Percentiles rank a stretch among this genome's conserved stretches.
Evolutionary conservation across 2,329 filamentous ascomycete genomes (phyloP).

Genomic region (Alternaria solani): DNA sequence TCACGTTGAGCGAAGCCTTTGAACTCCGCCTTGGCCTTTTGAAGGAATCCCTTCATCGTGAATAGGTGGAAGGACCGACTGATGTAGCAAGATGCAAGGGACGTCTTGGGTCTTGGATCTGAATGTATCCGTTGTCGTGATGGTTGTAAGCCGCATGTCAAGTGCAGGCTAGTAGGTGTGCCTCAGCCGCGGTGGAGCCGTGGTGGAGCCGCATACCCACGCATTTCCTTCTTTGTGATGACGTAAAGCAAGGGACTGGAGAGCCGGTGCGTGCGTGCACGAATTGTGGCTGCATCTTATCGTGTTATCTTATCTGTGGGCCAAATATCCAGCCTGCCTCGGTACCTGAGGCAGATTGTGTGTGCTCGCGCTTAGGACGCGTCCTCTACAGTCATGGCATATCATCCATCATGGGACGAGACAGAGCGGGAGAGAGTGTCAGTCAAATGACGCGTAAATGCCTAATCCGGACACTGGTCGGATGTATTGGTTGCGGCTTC

Average conservation of each 20-base stretch:
- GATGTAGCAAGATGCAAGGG: not conserved
- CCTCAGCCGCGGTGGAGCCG: not conserved
- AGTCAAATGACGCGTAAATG: not conserved
- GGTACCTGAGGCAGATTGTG: not conserved
- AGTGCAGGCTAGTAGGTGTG: not conserved
- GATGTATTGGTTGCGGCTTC: not conserved
- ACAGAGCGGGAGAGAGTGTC: not conserved
- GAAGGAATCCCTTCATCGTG: constrained; percentile 39
- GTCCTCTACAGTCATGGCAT: not conserved
- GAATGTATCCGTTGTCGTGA: not conserved
- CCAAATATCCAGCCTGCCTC: not conserved
- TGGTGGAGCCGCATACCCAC: constrained; percentile 20
- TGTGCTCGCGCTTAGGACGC: not conserved
- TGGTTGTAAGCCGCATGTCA: not conserved
- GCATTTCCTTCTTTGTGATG: constrained; percentile 16
- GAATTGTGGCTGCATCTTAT: constrained; percentile 11
- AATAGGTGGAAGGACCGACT: not conserved
- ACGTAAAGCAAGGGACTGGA: constrained; percentile 18
- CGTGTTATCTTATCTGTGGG: constrained; percentile 4
- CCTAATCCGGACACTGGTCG: not conserved
- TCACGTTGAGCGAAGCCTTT: constrained; percentile 21
- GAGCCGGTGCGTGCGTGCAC: constrained; percentile 1
- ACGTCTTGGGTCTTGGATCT: not conserved
- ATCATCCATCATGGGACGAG: not conserved
- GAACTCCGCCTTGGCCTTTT: constrained; percentile 40